Conservation (phyloP, 805 yeast genomes). For the Hanseniaspora lachancei region DNA sequence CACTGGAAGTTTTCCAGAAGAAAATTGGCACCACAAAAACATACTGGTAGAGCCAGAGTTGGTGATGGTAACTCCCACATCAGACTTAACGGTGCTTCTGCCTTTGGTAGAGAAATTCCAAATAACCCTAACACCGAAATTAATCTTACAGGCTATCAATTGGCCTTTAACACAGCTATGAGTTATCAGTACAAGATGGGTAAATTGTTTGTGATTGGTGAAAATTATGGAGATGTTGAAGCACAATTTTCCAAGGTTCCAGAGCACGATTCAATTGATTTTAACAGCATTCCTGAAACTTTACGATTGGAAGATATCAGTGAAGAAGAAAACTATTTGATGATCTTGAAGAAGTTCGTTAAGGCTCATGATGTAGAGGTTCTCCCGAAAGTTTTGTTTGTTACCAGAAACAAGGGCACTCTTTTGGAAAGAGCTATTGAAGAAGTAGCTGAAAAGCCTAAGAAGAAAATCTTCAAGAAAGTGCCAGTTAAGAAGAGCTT, state of each 20-base stretch:
- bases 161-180: slow-evolving; percentile 71
- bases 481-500: slow-evolving; percentile 20
- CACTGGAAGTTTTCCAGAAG: slow-evolving; percentile 74
- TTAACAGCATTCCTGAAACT: slow-evolving; percentile 15
- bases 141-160: slow-evolving; percentile 57
- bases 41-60: slow-evolving; percentile 85
- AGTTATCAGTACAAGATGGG: slow-evolving; percentile 71
- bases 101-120: slow-evolving; percentile 81
- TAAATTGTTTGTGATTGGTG: slow-evolving; percentile 56
- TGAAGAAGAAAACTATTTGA: slow-evolving; percentile 21
- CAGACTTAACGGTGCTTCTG: slow-evolving; percentile 78
- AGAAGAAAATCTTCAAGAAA: background rate
- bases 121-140: slow-evolving; percentile 73
- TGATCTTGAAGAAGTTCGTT: slow-evolving; percentile 35
- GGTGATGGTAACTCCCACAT: slow-evolving; percentile 95
- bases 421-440: slow-evolving; percentile 9
- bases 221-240: slow-evolving; percentile 22
- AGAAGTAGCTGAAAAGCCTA: background rate
- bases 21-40: slow-evolving; percentile 81
- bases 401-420: slow-evolving; percentile 35
- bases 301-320: slow-evolving; percentile 17
- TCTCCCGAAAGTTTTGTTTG: slow-evolving; percentile 47
- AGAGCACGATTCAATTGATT: slow-evolving; percentile 19
- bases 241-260: slow-evolving; percentile 13
- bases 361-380: slow-evolving; percentile 37